A percentile compares a stretch with the other conserved stretches of the same genome.
phyloP scores from a whole-genome alignment of 257 asterid species.

The Eucommia ulmoides region DNA sequence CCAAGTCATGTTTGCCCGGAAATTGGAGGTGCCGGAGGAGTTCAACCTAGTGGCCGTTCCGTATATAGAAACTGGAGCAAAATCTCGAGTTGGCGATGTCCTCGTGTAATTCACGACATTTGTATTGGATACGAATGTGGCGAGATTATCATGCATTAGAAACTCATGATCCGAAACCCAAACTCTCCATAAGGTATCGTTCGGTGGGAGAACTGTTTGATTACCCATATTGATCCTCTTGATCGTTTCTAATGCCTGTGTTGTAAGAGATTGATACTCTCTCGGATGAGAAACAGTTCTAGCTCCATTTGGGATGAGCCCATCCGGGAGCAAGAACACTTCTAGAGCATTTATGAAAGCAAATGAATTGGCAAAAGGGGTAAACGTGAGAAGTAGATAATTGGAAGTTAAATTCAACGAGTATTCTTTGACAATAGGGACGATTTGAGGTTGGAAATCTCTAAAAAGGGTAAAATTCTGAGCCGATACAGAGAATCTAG shows the following conservation, averaged over 20 bases:
- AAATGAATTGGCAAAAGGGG: constrained; percentile 21
- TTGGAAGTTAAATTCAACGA: constrained; percentile 13
- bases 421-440: constrained; percentile 21
- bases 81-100: constrained; percentile 11
- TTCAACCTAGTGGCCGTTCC: constrained; percentile 20
- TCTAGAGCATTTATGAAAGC: constrained; percentile 29
- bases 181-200: constrained; percentile 28
- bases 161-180: constrained; percentile 20
- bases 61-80: constrained; percentile 22
- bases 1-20: constrained; percentile 19
- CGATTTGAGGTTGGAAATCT: constrained; percentile 18
- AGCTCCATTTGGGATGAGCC: constrained; percentile 19
- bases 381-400: constrained; percentile 15
- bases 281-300: constrained; percentile 1
- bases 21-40: constrained; percentile 4
- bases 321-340: constrained; percentile 25
- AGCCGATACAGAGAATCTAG: constrained; percentile 25
- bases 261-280: constrained; percentile 9
- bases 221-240: constrained; percentile 32
- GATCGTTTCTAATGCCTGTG: constrained; percentile 21
- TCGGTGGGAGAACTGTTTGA: constrained; percentile 15
- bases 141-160: constrained; percentile 9
- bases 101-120: constrained; percentile 16
- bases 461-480: constrained; percentile 22
- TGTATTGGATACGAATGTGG: constrained; percentile 4